Evolutionary conservation across 768 basidiomycete genomes (phyloP).

Genomic region (Multifurca ochricompacta): DNA sequence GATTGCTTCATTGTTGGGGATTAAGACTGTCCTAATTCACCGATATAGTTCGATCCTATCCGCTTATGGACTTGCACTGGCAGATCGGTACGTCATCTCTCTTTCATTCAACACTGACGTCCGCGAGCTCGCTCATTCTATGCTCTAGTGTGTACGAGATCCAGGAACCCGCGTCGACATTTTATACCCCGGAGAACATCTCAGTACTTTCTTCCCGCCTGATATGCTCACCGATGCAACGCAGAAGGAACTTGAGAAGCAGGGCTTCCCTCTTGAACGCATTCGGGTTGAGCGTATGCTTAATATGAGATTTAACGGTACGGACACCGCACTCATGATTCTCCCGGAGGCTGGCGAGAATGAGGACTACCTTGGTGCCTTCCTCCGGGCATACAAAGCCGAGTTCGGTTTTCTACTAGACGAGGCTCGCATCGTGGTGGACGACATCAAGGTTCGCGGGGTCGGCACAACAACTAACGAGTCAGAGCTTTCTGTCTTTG

Average conservation of each 20-base stretch:
- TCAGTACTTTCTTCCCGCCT: constrained; percentile 52
- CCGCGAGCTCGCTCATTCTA: neutral
- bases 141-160: constrained; percentile 63
- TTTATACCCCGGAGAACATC: constrained; percentile 57
- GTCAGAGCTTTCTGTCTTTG: constrained; percentile 71
- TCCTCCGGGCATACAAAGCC: constrained; percentile 69
- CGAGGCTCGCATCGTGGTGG: constrained; percentile 74
- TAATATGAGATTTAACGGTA: constrained; percentile 91
- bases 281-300: constrained; percentile 74
- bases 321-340: constrained; percentile 89
- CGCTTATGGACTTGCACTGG: constrained; percentile 89
- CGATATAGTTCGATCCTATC: constrained; percentile 89
- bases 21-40: constrained; percentile 82
- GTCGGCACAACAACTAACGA: constrained; percentile 86
- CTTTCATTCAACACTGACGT: neutral
- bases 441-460: constrained; percentile 88
- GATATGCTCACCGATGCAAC: constrained; percentile 59
- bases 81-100: constrained; percentile 48
- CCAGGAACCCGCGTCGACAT: constrained; percentile 83
- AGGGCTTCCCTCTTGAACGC: constrained; percentile 74
- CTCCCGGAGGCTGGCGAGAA: constrained; percentile 44
- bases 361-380: constrained; percentile 74
- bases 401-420: constrained; percentile 93
- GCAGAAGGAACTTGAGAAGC: constrained; percentile 53
- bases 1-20: constrained; percentile 79